These are phyloP conservation scores for Nakaseomyces uthaithaninus DNA, from an alignment of 1,139 yeast genomes.

Conservation along the genomic window DNA sequence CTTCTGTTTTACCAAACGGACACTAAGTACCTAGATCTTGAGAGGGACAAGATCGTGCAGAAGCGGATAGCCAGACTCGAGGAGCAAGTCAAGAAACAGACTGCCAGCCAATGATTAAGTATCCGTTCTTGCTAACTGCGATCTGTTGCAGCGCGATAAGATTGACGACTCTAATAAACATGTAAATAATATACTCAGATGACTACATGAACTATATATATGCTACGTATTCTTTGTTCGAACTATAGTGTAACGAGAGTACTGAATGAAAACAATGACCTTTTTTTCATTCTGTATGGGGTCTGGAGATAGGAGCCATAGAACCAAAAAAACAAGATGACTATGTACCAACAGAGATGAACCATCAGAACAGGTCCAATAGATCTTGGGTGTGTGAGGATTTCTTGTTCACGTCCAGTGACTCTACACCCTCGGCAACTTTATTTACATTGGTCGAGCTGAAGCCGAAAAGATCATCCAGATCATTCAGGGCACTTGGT, in stretches of 20 bases:
- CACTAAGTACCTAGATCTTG: slow-evolving; percentile 59
- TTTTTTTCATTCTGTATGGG: neutral
- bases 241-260: neutral
- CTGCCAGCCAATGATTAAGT: neutral
- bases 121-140: neutral
- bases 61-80: slow-evolving; percentile 41
- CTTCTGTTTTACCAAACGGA: slow-evolving; percentile 55
- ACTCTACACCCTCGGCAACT: slow-evolving; percentile 20
- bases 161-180: no score
- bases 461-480: slow-evolving; percentile 53
- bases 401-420: slow-evolving; percentile 24
- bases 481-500: slow-evolving; percentile 42
- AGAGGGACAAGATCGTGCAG: slow-evolving; percentile 55
- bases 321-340: neutral
- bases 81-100: slow-evolving; percentile 15
- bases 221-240: no score
- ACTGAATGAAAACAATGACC: neutral
- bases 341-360: neutral
- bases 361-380: slow-evolving; percentile 37
- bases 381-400: slow-evolving; percentile 40
- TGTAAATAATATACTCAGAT: neutral
- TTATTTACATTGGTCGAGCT: slow-evolving; percentile 15
- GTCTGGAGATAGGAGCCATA: no score
- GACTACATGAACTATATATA: no score
- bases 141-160: no score